Evolutionary conservation across 495 filamentous ascomycete species (phyloP), one percentile per base, ranked within the genome.

Genomic region (Saxophila tyrrhenica): DNA sequence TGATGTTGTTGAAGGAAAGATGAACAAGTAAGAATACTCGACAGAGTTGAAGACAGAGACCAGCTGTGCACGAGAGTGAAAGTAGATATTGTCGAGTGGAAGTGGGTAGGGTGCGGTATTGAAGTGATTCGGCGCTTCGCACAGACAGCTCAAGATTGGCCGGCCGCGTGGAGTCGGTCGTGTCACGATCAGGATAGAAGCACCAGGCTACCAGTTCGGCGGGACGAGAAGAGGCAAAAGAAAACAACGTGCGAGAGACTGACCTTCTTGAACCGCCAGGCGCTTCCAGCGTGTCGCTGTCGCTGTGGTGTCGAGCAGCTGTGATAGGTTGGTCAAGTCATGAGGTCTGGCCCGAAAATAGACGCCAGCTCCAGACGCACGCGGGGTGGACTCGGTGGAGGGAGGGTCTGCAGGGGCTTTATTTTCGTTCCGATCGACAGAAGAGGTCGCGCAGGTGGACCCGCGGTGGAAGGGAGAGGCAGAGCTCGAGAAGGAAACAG

Each of bases 311-410:
- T 39, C 8, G 35, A 8, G 44, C 21, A 22, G 38, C 50, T 42
- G 54, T 67, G 66, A 67, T 69, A 67, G 65, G 66, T 58, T 50
- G 54, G 38, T 19, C 8, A 32, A 38, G 50, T 54, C 48, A 38
- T 9, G 20, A 53, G 50, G 8, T 59, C n/a, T n/a, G n/a, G n/a
- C n/a, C 59, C 62, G 55, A 56, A 61, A 69, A 69, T 69, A 69
- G 63, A 62, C 66, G 66, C 66, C 66, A 61, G 64, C 16, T 39
- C 16, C 16, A n/a, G 35, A 39, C 16, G 35, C 35, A 16, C 35
- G 35, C 35, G 35, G 35, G 35, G 35, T 39, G 35, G 35, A 39
- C 9, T 39, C 8, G 35, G 35, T n/a, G n/a, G n/a, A n/a, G n/a
- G n/a, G n/a, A n/a, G 16, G 35, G 16, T 8, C 35, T 39, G 35